Evolutionary conservation across 1,284 basidiomycete genomes (phyloP), one percentile per base, ranked within the genome.

Genomic region (Ceratobasidium sp.): DNA sequence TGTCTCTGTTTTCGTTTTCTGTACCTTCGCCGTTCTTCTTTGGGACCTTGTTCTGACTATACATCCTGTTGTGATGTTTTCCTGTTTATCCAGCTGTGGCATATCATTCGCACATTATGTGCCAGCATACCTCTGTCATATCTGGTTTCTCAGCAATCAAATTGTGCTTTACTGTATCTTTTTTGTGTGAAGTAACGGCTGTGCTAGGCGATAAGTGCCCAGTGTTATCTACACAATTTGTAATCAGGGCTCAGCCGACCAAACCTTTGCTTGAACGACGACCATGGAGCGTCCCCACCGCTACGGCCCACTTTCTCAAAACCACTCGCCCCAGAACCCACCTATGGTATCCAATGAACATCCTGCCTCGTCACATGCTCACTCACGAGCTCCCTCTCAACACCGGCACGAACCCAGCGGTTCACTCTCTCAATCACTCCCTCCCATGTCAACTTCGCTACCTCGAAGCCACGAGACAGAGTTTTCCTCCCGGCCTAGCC

Each of bases 21-120:
- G 68, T 71, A 71, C 68, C 68, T 71, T 71, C 68, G 68, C 39
- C 54, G 43, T 71, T 71, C 37, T 56, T 71, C 68, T 71, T 39
- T 39, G 64, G 68, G 54, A 48, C 53, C 48, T 58, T 43, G 54
- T 59, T 56, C 65, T 56, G 65, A 69, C 29, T 69, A 69, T 71
- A 51, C 68, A 71, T 71, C 56, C 34, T 69, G 37, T n/a, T 43
- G 41, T 49, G 68, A 51, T 71, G 68, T 71, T 49, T 46, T 71
- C 43, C 29, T 71, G 68, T 61, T 61, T 61, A 61, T 48, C 68
- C 56, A 56, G 68, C 16, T 61, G 56, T 71, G 68, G 31, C 54
- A 56, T 46, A 54, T 56, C 37, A 59, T 61, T 49, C 9, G 27
- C 24, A 24, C 41, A 31, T 43, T 58, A 3, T 41, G 34, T 58